Percentiles rank a stretch among this genome's conserved stretches.
phyloP scores from a whole-genome alignment of 1,284 basidiomycete genomes.

The Ganoderma multipileum region DNA sequence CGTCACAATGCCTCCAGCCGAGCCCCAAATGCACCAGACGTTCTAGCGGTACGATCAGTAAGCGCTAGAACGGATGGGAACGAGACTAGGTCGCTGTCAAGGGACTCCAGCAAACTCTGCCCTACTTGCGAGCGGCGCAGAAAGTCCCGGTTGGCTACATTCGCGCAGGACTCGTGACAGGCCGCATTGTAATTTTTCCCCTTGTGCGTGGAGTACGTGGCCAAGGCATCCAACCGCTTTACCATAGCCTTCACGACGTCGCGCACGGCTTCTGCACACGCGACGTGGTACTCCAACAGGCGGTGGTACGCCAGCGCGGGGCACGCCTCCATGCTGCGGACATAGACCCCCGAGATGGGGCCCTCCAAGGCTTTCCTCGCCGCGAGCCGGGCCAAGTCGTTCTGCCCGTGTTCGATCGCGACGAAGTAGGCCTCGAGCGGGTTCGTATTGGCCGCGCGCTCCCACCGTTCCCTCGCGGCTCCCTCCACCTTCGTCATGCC shows the following conservation, averaged over 20 bases:
- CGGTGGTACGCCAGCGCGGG: conserved; percentile 7
- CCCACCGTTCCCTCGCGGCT: not conserved
- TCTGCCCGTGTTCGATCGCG: not conserved
- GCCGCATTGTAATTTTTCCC: no score
- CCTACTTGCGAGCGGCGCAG: not conserved
- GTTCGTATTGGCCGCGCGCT: not conserved
- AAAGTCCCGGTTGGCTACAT: not conserved
- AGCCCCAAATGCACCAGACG: no score
- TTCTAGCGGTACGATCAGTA: no score
- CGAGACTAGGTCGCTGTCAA: not conserved
- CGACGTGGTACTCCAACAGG: conserved; percentile 4
- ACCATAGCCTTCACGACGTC: not conserved
- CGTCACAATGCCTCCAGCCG: no score
- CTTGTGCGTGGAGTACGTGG: no score
- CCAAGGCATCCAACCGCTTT: not conserved
- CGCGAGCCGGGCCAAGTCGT: not conserved
- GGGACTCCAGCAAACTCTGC: not conserved
- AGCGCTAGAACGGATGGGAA: no score
- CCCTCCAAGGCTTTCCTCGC: not conserved
- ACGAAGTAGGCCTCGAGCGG: not conserved
- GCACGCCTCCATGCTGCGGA: conserved; percentile 2
- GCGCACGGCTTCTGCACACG: not conserved
- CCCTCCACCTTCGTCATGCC: not conserved
- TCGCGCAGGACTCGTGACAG: no score
- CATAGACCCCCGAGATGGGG: not conserved